Evolutionary conservation across 2,329 filamentous ascomycete species (phyloP).

Genomic region (Talaromyces atroroseus): DNA sequence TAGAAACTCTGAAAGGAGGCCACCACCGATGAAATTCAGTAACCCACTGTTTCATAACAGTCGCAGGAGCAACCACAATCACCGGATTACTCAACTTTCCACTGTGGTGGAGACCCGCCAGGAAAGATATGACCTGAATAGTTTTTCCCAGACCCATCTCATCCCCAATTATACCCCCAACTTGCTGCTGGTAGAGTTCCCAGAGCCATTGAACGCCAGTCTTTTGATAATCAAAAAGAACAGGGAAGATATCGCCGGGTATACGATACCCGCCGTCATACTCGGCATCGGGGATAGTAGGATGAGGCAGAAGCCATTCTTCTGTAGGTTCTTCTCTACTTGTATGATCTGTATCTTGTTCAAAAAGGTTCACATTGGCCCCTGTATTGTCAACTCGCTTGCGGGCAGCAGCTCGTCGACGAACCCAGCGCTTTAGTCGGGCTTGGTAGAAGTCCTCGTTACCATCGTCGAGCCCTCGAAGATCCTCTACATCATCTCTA

Average conservation of each 20-base stretch:
- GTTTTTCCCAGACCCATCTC: conserved; percentile 99
- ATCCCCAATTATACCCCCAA: conserved; percentile 91
- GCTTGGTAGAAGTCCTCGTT: conserved; percentile 74
- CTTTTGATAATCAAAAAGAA: conserved; percentile 94
- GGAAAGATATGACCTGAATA: conserved; percentile 70
- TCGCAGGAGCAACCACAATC: conserved; percentile 88
- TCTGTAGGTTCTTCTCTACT: conserved; percentile 35
- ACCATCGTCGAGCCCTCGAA: conserved; percentile 74
- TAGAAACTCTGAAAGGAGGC: conserved; percentile 95
- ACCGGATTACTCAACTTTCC: conserved; percentile 76
- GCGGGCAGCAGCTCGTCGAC: conserved; percentile 57
- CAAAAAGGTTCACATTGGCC: conserved; percentile 18
- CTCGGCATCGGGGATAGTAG: conserved; percentile 68
- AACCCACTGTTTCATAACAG: conserved; percentile 94
- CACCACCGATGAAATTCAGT: conserved; percentile 99
- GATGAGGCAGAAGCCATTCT: conserved; percentile 84
- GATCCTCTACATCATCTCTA: conserved; percentile 47
- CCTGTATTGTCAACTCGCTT: conserved; percentile 33
- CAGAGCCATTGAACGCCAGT: conserved; percentile 95
- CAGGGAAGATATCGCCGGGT: conserved; percentile 87
- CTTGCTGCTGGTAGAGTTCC: conserved; percentile 81
- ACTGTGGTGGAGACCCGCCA: conserved; percentile 89
- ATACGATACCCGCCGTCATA: conserved; percentile 72
- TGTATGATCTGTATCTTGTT: conserved; percentile 29
- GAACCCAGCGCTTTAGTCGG: conserved; percentile 70